Percentiles rank a stretch among this genome's conserved stretches.
Conservation (phyloP, 2,329 filamentous ascomycete species). For the Trichoderma semiorbis region DNA sequence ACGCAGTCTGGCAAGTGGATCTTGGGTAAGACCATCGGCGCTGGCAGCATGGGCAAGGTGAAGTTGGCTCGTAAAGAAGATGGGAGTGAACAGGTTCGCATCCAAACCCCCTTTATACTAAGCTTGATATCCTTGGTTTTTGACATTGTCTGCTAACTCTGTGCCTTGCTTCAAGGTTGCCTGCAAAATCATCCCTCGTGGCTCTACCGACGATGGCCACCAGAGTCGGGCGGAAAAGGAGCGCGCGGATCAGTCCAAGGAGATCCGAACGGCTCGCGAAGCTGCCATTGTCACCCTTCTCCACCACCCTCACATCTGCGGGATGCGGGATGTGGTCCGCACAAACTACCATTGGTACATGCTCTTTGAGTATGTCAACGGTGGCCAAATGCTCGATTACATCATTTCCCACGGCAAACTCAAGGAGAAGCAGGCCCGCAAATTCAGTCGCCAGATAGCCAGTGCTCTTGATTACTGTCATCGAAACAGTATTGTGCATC, state of each 20-base stretch:
- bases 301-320: conserved; percentile 93
- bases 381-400: conserved; percentile 98
- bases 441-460: conserved; percentile 95
- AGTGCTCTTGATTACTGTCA: conserved; percentile 97
- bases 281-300: conserved; percentile 94
- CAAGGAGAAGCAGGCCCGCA: conserved; percentile 97
- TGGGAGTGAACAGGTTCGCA: conserved; percentile 78
- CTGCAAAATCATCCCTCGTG: conserved; percentile 93
- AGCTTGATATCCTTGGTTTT: not conserved
- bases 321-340: conserved; percentile 88
- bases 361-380: conserved; percentile 98
- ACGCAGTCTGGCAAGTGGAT: conserved; percentile 91
- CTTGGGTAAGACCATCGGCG: conserved; percentile 93
- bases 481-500: conserved; percentile 95
- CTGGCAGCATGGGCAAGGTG: conserved; percentile 98
- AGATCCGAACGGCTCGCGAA: conserved; percentile 90
- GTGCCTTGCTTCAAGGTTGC: conserved; percentile 61
- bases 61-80: conserved; percentile 91
- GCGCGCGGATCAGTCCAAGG: conserved; percentile 91
- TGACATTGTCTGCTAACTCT: not conserved
- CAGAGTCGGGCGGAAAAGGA: conserved; percentile 71
- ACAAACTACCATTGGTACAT: conserved; percentile 99
- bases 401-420: conserved; percentile 97
- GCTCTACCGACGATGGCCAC: conserved; percentile 81
- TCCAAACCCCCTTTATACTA: conserved; percentile 1